Conservation (phyloP, 108 stramenopile genomes). For the Nitzschia sp. region DNA sequence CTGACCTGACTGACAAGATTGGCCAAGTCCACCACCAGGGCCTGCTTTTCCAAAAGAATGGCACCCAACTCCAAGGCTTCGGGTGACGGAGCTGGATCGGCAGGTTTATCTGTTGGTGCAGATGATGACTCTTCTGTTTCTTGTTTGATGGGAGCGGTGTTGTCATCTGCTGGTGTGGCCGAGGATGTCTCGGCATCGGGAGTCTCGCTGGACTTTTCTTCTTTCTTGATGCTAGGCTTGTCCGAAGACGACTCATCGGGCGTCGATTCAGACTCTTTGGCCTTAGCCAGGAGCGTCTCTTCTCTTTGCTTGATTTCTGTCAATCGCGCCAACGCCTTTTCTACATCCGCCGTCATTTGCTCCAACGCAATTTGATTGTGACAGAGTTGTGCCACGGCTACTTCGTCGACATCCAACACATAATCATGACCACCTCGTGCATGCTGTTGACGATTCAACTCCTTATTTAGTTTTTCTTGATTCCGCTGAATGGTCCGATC, state of each 20-base stretch:
- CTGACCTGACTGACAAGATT: conserved; percentile 49
- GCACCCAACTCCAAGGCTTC: conserved; percentile 37
- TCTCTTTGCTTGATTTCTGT: conserved; percentile 43
- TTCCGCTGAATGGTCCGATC: conserved; percentile 76
- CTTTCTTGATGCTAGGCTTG: conserved; percentile 7
- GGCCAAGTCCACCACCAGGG: conserved; percentile 48
- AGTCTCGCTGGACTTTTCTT: not conserved
- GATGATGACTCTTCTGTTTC: conserved; percentile 6
- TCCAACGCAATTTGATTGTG: conserved; percentile 55
- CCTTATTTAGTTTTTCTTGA: conserved; percentile 77
- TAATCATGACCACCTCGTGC: conserved; percentile 57
- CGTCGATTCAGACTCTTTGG: conserved; percentile 19
- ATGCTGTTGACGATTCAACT: conserved; percentile 54
- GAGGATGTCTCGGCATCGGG: not conserved
- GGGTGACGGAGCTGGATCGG: conserved; percentile 1
- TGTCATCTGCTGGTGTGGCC: not conserved
- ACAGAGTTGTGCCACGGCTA: conserved; percentile 59
- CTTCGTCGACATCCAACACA: conserved; percentile 49
- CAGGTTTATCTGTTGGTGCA: conserved; percentile 13
- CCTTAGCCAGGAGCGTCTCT: conserved; percentile 24
- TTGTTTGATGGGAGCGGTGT: not conserved
- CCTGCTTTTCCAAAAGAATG: conserved; percentile 55
- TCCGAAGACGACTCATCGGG: conserved; percentile 3
- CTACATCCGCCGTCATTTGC: conserved; percentile 44
- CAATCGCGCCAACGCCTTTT: conserved; percentile 19